These are phyloP conservation scores for Claviceps sp. DNA, from an alignment of 2,329 filamentous ascomycete species.

Conservation along the genomic window DNA sequence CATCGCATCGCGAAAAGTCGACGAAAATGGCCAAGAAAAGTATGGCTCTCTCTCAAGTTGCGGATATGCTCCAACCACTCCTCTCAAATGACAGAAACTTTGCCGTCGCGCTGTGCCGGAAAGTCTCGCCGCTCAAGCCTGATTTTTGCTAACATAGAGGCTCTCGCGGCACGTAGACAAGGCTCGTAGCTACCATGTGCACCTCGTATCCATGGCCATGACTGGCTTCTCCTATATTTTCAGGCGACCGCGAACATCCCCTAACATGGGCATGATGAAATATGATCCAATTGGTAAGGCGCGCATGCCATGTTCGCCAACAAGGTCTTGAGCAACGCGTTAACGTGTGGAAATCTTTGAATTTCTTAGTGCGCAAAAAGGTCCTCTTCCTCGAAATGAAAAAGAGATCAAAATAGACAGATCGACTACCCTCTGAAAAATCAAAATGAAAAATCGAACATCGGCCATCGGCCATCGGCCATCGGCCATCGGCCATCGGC, in stretches of 20 bases:
- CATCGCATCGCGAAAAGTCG: not conserved
- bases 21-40: conserved; percentile 15
- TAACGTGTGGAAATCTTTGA: not conserved
- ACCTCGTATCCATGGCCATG: conserved; percentile 95
- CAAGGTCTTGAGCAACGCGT: not conserved
- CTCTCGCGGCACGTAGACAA: conserved; percentile 44
- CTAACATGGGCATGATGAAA: conserved; percentile 93
- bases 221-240: conserved; percentile 96
- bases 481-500: not conserved
- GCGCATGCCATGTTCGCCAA: not conserved
- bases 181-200: conserved; percentile 83
- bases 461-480: not conserved
- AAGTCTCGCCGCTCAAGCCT: not conserved
- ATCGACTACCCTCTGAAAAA: not conserved
- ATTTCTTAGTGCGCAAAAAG: conserved; percentile 68
- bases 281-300: conserved; percentile 84
- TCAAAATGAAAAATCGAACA: no score
- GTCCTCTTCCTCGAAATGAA: conserved; percentile 93
- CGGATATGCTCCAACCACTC: not conserved
- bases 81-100: not conserved
- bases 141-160: not conserved
- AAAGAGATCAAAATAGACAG: conserved; percentile 48
- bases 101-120: not conserved
- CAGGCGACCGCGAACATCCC: conserved; percentile 63
- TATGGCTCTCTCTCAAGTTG: not conserved